These are phyloP conservation scores for Phytophthora lateralis DNA, from an alignment of 352 stramenopile genomes.

Conservation along the genomic window DNA sequence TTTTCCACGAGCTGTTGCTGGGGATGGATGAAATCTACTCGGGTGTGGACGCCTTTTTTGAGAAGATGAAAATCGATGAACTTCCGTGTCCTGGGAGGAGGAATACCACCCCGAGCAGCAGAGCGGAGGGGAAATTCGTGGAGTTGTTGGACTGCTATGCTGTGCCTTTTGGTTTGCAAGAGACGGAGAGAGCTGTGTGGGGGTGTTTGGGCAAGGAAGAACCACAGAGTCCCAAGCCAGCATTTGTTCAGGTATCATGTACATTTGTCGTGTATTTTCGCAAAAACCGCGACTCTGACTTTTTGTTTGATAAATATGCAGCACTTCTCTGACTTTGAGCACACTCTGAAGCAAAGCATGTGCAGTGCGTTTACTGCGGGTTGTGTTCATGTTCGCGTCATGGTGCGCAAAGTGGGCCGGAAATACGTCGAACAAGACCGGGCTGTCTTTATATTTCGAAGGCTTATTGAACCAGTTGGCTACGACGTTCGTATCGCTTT, in stretches of 20 bases:
- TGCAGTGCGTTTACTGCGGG: constrained; percentile 27
- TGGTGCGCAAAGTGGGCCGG: constrained; percentile 23
- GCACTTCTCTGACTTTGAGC: constrained; percentile 12
- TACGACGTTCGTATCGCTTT: constrained; percentile 17
- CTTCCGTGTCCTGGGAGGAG: constrained; percentile 26
- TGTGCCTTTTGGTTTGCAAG: constrained; percentile 22
- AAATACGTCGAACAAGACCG: constrained; percentile 31
- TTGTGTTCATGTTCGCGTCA: constrained; percentile 23
- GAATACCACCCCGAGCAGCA: constrained; percentile 15
- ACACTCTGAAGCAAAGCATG: constrained; percentile 26
- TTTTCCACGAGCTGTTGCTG: constrained; percentile 20
- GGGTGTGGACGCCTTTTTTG: constrained; percentile 22
- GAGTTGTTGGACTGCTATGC: constrained; percentile 28
- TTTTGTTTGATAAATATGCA: constrained; percentile 1
- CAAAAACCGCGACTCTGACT: background rate
- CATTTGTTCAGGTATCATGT: constrained; percentile 21
- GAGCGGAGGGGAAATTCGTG: constrained; percentile 29
- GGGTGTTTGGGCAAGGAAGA: constrained; percentile 24
- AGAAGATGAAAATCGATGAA: constrained; percentile 21
- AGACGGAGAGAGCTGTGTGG: constrained; percentile 23
- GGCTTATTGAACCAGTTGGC: constrained; percentile 25
- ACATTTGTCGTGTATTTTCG: background rate
- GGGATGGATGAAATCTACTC: constrained; percentile 27
- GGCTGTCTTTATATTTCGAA: constrained; percentile 23
- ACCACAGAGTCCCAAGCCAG: constrained; percentile 20